Base-by-base conservation (phyloP, 2,329 filamentous ascomycete genomes). In the Emergomyces pasteurianus region DNA sequence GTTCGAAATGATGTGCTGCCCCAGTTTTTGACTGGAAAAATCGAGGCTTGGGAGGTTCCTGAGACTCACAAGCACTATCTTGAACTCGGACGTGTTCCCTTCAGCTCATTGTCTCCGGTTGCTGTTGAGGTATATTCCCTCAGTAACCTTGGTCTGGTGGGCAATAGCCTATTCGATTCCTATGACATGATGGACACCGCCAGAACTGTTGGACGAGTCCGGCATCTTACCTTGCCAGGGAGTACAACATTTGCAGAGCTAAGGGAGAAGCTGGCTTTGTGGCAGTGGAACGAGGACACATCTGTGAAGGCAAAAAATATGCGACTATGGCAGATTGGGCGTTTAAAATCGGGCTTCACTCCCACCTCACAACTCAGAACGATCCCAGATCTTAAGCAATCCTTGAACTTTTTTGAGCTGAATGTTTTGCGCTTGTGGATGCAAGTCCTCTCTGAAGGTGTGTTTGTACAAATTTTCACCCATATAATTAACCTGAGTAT, bases 11-110 rank as follows among this genome's bases (percentile, higher is more conserved):
- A 81, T 64, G 68, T 79, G 42, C 69, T 77, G 2, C 63, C 69
- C 1, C 71, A 77, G 3, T 74, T 75, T 46, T 66, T 78, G 16
- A 71, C 76, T 23, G 75, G 76, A 6, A 70, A 71, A 10, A 70
- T 76, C 64, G 78, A 77, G 49, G 77, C 76, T 61, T 83, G 80
- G 79, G 67, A 78, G 14, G 73, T 78, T 5, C 71, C 79, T 0
- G 66, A 73, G 2, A 73, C 75, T 40, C 59, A 75, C 49, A 72
- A 72, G 56, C 66, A 71, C 64, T 81, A 74, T 60, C 74, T 76
- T 38, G 68, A 74, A 42, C 70, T 64, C 3, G 71, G 72, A 1
- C 52, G 63, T 18, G 59, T 63, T 34, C 52, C 61, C 12, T 50
- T 61, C 7, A 38, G 21, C n/a, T 50, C 57, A 18, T 23, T 23